phyloP scores from a whole-genome alignment of 441 rosid species.

The Adansonia rubrostipa region DNA sequence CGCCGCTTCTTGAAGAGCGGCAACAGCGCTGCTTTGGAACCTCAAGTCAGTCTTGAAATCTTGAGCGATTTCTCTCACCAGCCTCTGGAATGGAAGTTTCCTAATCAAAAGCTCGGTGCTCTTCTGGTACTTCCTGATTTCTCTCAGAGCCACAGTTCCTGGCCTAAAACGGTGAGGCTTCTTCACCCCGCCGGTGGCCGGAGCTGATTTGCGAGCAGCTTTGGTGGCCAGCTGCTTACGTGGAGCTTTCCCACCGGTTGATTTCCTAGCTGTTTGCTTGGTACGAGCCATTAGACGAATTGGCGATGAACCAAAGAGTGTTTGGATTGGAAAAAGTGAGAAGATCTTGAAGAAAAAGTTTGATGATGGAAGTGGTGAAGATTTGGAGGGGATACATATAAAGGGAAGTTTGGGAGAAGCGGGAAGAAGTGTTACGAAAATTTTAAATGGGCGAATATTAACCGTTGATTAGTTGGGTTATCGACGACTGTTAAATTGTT shows the following conservation, averaged over 20 bases:
- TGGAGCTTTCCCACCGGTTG: constrained; percentile 64
- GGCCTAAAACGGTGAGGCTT: constrained; percentile 65
- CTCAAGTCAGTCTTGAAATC: constrained; percentile 62
- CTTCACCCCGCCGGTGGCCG: constrained; percentile 65
- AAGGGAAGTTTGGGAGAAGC: too few relatives aligned
- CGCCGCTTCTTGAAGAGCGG: constrained; percentile 45
- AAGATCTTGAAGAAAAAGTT: too few relatives aligned
- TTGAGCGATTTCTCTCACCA: constrained; percentile 64
- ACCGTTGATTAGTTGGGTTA: too few relatives aligned
- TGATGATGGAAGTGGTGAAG: too few relatives aligned
- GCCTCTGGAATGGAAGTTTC: constrained; percentile 60
- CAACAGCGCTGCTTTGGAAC: constrained; percentile 60
- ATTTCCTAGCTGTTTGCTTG: constrained; percentile 62
- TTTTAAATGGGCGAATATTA: too few relatives aligned
- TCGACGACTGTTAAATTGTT: too few relatives aligned
- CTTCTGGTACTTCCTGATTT: constrained; percentile 50
- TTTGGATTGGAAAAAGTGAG: too few relatives aligned
- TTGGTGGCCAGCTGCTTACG: constrained; percentile 61
- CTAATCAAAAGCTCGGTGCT: constrained; percentile 60
- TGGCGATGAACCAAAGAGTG: too few relatives aligned
- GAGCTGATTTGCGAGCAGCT: constrained; percentile 61
- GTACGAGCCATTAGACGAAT: constrained; percentile 53
- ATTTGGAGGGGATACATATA: too few relatives aligned
- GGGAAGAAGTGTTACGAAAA: too few relatives aligned
- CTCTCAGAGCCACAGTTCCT: constrained; percentile 61